These are phyloP conservation scores for Penicillium cosmopolitanum DNA, from an alignment of 495 filamentous ascomycete genomes.

Conservation along the genomic window DNA sequence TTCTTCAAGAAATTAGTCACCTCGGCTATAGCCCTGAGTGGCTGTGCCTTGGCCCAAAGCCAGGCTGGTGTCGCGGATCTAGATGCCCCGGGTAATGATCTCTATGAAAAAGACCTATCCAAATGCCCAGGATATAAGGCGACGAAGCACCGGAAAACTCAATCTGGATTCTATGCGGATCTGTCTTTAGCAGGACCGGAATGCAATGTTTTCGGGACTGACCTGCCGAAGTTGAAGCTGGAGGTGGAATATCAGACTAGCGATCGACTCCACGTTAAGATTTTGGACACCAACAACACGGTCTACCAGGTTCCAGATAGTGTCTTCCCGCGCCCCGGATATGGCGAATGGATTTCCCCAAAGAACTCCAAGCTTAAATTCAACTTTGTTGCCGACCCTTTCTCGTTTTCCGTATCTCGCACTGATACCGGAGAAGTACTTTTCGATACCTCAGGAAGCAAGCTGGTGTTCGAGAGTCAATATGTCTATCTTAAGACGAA, in stretches of 20 bases:
- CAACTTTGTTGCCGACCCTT: constrained; percentile 15
- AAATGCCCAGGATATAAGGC: constrained; percentile 57
- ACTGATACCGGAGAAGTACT: constrained; percentile 37
- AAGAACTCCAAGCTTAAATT: constrained; percentile 23
- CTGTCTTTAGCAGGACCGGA: neutral
- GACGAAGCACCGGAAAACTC: constrained; percentile 41
- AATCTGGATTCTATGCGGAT: constrained; percentile 16
- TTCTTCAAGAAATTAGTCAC: constrained; percentile 19
- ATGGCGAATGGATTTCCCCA: constrained; percentile 12
- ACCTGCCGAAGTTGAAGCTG: constrained; percentile 52
- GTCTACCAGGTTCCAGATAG: constrained; percentile 62
- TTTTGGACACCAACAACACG: constrained; percentile 60
- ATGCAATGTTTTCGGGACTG: constrained; percentile 59
- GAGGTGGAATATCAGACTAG: constrained; percentile 56
- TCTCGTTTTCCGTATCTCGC: constrained; percentile 19
- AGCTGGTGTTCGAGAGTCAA: constrained; percentile 59
- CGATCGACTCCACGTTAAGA: constrained; percentile 48
- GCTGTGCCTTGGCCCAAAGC: constrained; percentile 21
- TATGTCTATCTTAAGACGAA: constrained; percentile 55
- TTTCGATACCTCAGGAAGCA: constrained; percentile 51
- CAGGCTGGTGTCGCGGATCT: constrained; percentile 21
- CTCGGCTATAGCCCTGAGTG: constrained; percentile 16
- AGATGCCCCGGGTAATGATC: constrained; percentile 23
- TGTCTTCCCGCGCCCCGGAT: constrained; percentile 54
- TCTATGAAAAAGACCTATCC: constrained; percentile 27